Percentiles rank a stretch among this genome's conserved stretches.
phyloP scores from a whole-genome alignment of 2,329 filamentous ascomycete genomes.

The Colletotrichum lupini region DNA sequence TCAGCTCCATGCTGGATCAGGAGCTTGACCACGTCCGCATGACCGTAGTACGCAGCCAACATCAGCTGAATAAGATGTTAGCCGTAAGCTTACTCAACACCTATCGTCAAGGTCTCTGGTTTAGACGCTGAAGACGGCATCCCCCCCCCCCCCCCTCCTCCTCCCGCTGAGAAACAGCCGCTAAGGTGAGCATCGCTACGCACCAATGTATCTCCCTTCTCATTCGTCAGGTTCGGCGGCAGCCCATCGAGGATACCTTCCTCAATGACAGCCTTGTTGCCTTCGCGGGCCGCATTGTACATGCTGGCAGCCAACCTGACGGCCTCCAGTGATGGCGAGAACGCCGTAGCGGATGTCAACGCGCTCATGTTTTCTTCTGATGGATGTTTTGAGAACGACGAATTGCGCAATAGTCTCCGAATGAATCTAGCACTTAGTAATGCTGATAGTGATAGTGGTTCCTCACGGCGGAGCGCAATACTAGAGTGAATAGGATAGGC shows the following conservation, averaged over 20 bases:
- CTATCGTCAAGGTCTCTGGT: background rate
- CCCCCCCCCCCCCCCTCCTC: no score
- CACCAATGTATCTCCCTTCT: conserved; percentile 77
- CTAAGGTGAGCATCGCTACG: conserved; percentile 39
- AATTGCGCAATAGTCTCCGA: background rate
- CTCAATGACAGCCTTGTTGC: conserved; percentile 66
- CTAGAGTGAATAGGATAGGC: background rate
- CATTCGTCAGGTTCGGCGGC: conserved; percentile 76
- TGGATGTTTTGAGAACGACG: background rate
- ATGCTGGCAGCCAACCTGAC: conserved; percentile 73
- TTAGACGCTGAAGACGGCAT: background rate
- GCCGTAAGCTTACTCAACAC: background rate
- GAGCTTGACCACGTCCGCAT: conserved; percentile 68
- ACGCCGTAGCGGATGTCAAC: conserved; percentile 33
- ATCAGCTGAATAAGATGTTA: conserved; percentile 62
- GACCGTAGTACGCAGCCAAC: conserved; percentile 78
- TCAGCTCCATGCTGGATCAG: conserved; percentile 73
- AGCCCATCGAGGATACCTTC: conserved; percentile 74
- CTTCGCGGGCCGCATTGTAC: conserved; percentile 74
- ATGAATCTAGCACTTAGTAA: background rate
- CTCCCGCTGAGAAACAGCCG: background rate
- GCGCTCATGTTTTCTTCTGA: conserved; percentile 20
- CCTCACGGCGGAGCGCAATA: background rate
- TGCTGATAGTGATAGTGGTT: conserved; percentile 5
- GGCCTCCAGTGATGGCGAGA: conserved; percentile 67